Base-by-base conservation (phyloP, 805 yeast species). In the Cyberlindnera veronae region DNA sequence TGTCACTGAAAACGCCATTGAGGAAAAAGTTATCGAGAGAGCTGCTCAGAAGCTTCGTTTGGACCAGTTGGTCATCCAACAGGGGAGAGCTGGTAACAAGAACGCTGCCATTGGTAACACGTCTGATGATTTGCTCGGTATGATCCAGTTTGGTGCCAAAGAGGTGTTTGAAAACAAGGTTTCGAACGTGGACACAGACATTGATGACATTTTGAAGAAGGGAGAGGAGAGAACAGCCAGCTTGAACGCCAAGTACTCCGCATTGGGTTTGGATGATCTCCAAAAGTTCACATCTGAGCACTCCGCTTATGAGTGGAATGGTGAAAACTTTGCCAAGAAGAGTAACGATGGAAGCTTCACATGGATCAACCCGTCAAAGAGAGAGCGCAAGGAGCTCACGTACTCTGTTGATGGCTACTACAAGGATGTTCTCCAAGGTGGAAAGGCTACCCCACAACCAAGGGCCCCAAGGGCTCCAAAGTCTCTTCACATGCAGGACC, bases 61-160 rank as follows among this genome's bases (percentile, higher is more conserved):
- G 45, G 99, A 91, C 64, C 97, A 91, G 58, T 74, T 91, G 50
- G 99, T 91, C 38, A 91, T 91, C 52, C 99, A 91, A 60, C 98
- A 91, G 58, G 96, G 95, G 7, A 70, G 90, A 43, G 66, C 79
- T 8, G 63, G 64, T 32, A 72, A 74, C 23, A 71, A 70, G 38
- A 68, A 69, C 41, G 61, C 63, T n/a, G 57, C 69, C 0, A 66
- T 77, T 44, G 85, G 84, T 14, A 81, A 72, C 50, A 64, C 74
- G 5, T 85, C 86, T 56, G 97, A 88, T 54, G 98, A 90, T 57
- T 75, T 91, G 53, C 66, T 91, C 18, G 87, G 84, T 35, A 93
- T 93, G 98, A 91, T 91, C 61, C 98, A 91, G 62, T 95, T 83
- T 62, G 99, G 99, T 43, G 99, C 99, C 2, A 82, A 84, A 58